Conservation (phyloP, 2,329 filamentous ascomycete species). For the Aspergillus nomiae region DNA sequence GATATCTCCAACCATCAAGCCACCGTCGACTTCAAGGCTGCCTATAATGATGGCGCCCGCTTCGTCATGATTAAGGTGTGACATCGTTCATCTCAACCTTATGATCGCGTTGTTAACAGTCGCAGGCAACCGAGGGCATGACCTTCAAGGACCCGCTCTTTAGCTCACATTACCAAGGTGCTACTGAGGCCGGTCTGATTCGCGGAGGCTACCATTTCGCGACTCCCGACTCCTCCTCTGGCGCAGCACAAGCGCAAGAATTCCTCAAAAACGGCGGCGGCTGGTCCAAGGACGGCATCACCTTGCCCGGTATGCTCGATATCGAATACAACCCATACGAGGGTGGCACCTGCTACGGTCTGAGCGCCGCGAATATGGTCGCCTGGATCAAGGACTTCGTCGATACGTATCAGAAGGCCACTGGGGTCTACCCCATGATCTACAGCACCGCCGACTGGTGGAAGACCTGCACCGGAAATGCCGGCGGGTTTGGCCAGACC, state of each 20-base stretch:
- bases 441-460: conserved; percentile 58
- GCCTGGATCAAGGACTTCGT: conserved; percentile 57
- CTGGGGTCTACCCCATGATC: conserved; percentile 53
- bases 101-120: not conserved
- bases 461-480: conserved; percentile 54
- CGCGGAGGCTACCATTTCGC: conserved; percentile 61
- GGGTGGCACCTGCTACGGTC: conserved; percentile 46
- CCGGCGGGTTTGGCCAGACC: conserved; percentile 48
- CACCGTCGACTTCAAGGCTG: conserved; percentile 11
- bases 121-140: conserved; percentile 55
- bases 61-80: conserved; percentile 17
- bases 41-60: conserved; percentile 13
- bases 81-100: too few relatives aligned
- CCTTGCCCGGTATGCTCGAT: conserved; percentile 60
- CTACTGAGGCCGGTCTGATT: conserved; percentile 55
- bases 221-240: conserved; percentile 47
- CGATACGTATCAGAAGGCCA: conserved; percentile 50
- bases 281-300: conserved; percentile 56
- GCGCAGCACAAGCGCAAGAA: conserved; percentile 52
- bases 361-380: conserved; percentile 49
- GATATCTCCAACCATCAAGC: conserved; percentile 18
- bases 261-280: conserved; percentile 57
- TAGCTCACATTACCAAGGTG: conserved; percentile 51
- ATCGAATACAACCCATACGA: conserved; percentile 47
- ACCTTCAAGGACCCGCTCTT: conserved; percentile 49